A percentile compares a stretch with the other conserved stretches of the same genome.
Conservation (phyloP, 495 filamentous ascomycete genomes). For the Neurospora pannonica region DNA sequence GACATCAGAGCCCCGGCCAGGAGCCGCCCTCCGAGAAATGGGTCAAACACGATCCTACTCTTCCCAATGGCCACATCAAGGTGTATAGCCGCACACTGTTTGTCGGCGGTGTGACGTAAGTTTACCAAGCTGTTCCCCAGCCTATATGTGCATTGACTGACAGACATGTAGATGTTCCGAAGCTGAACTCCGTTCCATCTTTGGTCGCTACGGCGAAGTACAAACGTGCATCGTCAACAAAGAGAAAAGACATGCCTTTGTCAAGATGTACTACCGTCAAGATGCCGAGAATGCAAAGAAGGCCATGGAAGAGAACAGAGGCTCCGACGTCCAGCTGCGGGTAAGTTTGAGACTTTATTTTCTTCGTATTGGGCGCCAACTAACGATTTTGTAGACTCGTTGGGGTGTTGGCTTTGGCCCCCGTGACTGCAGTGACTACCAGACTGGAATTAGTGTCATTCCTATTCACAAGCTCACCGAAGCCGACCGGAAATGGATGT, state of each 20-base stretch:
- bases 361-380: not conserved
- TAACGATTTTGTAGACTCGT: conserved; percentile 52
- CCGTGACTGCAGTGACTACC: conserved; percentile 94
- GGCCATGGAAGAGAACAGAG: conserved; percentile 78
- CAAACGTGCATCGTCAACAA: conserved; percentile 97
- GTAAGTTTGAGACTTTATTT: conserved; percentile 42
- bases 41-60: conserved; percentile 65
- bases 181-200: conserved; percentile 65
- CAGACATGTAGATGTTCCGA: conserved; percentile 56
- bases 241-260: conserved; percentile 95
- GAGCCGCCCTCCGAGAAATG: conserved; percentile 50
- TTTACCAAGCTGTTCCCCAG: conserved; percentile 16
- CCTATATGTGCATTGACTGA: conserved; percentile 3
- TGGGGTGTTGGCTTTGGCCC: conserved; percentile 98
- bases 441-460: conserved; percentile 84
- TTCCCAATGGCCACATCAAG: conserved; percentile 73
- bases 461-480: conserved; percentile 88
- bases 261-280: conserved; percentile 88
- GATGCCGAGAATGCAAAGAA: conserved; percentile 78
- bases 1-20: conserved; percentile 46
- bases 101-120: conserved; percentile 90
- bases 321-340: conserved; percentile 63
- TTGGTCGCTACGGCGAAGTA: conserved; percentile 71
- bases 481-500: conserved; percentile 94
- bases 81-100: conserved; percentile 93